phyloP scores from a whole-genome alignment of 208 protist species.

The Trypanosoma lewisi region DNA sequence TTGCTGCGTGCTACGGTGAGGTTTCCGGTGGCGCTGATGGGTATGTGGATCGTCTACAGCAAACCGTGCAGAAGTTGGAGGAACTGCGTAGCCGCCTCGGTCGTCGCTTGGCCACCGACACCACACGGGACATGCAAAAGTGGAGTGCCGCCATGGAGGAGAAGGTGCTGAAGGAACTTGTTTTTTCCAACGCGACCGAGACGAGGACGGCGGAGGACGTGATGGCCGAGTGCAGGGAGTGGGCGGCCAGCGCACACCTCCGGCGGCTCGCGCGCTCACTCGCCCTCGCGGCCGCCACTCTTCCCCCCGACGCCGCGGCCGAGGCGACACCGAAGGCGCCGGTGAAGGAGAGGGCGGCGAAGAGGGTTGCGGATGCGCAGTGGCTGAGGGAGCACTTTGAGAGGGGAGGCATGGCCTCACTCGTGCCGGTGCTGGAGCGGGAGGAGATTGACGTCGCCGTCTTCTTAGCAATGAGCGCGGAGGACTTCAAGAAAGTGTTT shows the following conservation, averaged over 20 bases:
- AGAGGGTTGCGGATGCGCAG: slow-evolving; percentile 39
- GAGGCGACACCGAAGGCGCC: not conserved
- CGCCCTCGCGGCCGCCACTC: slow-evolving; percentile 37
- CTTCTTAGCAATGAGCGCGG: slow-evolving; percentile 74
- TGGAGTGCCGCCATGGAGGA: slow-evolving; percentile 49
- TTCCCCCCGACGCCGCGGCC: slow-evolving; percentile 38
- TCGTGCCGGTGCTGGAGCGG: slow-evolving; percentile 39
- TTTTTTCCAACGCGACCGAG: slow-evolving; percentile 34
- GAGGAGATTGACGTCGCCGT: slow-evolving; percentile 81
- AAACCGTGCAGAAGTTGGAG: slow-evolving; percentile 41
- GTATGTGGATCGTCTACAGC: slow-evolving; percentile 35
- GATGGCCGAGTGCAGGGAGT: slow-evolving; percentile 28
- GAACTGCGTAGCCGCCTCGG: slow-evolving; percentile 66
- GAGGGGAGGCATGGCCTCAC: slow-evolving; percentile 55
- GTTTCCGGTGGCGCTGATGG: slow-evolving; percentile 54
- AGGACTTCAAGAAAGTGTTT: slow-evolving; percentile 73
- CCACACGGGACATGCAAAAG: slow-evolving; percentile 38
- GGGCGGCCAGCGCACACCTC: slow-evolving; percentile 26
- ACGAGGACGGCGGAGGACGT: slow-evolving; percentile 22
- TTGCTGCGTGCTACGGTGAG: slow-evolving; percentile 57
- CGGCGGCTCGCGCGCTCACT: slow-evolving; percentile 39
- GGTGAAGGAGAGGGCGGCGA: slow-evolving; percentile 12
- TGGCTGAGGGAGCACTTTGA: slow-evolving; percentile 56
- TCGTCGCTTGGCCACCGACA: slow-evolving; percentile 55
- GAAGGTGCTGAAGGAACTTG: slow-evolving; percentile 47